Evolutionary conservation across 192 early-diverging fungal genomes (phyloP).

Genomic region (Chytriomyces sp.): DNA sequence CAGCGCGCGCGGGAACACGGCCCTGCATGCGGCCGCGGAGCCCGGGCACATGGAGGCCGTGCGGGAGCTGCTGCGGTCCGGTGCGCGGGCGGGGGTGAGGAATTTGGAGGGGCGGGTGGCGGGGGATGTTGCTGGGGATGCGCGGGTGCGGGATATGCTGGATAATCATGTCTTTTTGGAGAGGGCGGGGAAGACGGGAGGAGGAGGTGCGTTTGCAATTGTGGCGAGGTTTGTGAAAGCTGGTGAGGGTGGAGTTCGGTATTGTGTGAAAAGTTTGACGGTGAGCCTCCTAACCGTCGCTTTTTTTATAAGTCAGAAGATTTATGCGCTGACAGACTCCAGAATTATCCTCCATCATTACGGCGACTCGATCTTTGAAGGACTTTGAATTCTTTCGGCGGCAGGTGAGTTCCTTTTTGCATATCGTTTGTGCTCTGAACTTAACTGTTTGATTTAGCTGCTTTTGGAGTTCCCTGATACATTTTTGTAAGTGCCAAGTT

Average conservation of each 20-base stretch:
- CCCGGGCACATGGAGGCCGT: constrained; percentile 29
- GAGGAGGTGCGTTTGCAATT: background rate
- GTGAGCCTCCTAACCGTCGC: too few relatives aligned
- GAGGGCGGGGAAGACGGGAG: background rate
- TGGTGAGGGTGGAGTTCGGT: background rate
- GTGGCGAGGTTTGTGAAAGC: background rate
- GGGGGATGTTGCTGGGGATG: constrained; percentile 25
- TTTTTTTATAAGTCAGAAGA: too few relatives aligned
- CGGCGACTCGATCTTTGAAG: constrained; percentile 22
- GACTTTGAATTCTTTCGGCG: constrained; percentile 36
- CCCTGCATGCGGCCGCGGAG: constrained; percentile 36
- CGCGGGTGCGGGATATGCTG: constrained; percentile 18
- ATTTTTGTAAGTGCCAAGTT: constrained; percentile 29
- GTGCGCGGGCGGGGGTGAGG: constrained; percentile 3
- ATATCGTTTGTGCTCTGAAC: background rate
- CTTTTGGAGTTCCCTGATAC: constrained; percentile 31
- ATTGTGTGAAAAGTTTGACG: background rate
- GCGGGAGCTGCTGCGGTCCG: constrained; percentile 22
- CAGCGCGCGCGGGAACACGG: constrained; percentile 24
- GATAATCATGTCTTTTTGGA: constrained; percentile 6
- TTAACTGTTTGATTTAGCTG: too few relatives aligned
- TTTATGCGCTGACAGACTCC: background rate
- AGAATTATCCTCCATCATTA: constrained; percentile 14
- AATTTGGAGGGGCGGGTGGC: constrained; percentile 21
- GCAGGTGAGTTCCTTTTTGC: constrained; percentile 20